Base-by-base conservation (phyloP, 1,139 yeast genomes). In the Pichia sp. region DNA sequence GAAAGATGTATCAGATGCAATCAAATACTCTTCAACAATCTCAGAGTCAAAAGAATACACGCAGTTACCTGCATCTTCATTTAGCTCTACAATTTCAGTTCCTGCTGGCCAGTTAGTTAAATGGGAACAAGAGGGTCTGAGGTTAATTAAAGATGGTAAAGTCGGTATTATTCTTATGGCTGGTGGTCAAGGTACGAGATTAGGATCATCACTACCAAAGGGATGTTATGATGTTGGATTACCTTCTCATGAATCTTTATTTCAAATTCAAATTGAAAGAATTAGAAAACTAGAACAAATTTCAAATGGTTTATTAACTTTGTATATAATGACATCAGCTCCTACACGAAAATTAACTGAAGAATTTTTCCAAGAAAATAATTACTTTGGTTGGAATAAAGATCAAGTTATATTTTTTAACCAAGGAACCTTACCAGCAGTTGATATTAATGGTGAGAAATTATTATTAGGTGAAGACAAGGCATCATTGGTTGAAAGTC, bases 251-350 rank as follows among this genome's bases (percentile, higher is more conserved):
- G 87, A 86, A 62, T 78, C 95, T 1, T 69, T 94, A 49, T 94
- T 92, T 66, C 96, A 89, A 64, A 75, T 94, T 45, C 99, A 94
- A 67, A 95, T 95, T 12, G 97, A 90, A 62, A 80, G 90, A 59
- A 76, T 94, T 51, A 59, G 70, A 49, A 77, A 76, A 56, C 66
- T 92, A 44, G 86, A 84, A 62, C 56, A 66, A 33, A 64, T 89
- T 47, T 65, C 69, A 3, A 34, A 35, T 20, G 46, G 41, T 8
- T 59, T 62, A 34, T 63, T 94, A 37, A 82, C 82, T 40, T 86
- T 97, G 90, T 94, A 90, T 63, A 80, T 94, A 53, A 92, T 94
- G 98, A 90, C 98, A 16, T 83, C 95, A 29, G 82, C 78, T n/a
- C 95, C 96, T 32, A 94, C 98, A 1, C 74, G 94, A 53, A 61